Evolutionary conservation across 176 grass and related monocot genomes (phyloP).

Genomic region (Olyra latifolia): DNA sequence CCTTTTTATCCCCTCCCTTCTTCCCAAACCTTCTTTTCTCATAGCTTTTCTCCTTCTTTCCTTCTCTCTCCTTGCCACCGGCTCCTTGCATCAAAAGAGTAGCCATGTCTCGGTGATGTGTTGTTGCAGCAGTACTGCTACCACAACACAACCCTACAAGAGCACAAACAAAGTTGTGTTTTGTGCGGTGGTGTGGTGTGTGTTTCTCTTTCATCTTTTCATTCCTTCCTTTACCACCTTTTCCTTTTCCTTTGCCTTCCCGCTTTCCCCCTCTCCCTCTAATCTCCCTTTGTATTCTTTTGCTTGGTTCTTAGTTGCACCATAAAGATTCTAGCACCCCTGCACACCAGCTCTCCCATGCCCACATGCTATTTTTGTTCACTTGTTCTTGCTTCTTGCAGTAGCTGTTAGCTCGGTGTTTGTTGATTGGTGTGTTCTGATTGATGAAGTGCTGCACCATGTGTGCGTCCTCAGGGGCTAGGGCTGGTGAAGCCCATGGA

Average conservation of each 20-base stretch:
- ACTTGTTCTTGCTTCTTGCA: conserved; percentile 49
- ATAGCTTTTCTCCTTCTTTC: conserved; percentile 58
- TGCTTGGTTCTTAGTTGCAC: conserved; percentile 66
- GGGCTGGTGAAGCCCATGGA: conserved; percentile 87
- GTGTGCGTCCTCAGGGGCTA: conserved; percentile 48
- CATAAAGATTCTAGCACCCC: conserved; percentile 43
- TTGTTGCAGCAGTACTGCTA: conserved; percentile 39
- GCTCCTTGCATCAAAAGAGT: conserved; percentile 61
- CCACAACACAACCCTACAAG: conserved; percentile 61
- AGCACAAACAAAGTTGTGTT: conserved; percentile 70
- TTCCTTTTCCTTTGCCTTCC: conserved; percentile 36
- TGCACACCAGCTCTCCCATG: background rate
- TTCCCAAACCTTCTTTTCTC: conserved; percentile 36
- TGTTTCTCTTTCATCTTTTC: conserved; percentile 67
- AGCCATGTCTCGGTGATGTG: conserved; percentile 62
- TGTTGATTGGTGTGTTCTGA: conserved; percentile 34
- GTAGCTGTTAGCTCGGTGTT: conserved; percentile 22
- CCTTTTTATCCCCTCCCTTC: conserved; percentile 41
- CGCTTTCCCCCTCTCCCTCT: conserved; percentile 39
- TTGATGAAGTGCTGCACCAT: conserved; percentile 36
- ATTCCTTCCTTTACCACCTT: conserved; percentile 47
- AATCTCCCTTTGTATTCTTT: conserved; percentile 71
- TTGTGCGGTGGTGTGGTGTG: conserved; percentile 51
- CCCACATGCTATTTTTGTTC: conserved; percentile 33
- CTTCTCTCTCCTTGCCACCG: conserved; percentile 51